Percentiles rank a stretch among this genome's conserved stretches.
Evolutionary conservation across 2,329 filamentous ascomycete genomes (phyloP).

Genomic region (Plenodomus biglobosus): DNA sequence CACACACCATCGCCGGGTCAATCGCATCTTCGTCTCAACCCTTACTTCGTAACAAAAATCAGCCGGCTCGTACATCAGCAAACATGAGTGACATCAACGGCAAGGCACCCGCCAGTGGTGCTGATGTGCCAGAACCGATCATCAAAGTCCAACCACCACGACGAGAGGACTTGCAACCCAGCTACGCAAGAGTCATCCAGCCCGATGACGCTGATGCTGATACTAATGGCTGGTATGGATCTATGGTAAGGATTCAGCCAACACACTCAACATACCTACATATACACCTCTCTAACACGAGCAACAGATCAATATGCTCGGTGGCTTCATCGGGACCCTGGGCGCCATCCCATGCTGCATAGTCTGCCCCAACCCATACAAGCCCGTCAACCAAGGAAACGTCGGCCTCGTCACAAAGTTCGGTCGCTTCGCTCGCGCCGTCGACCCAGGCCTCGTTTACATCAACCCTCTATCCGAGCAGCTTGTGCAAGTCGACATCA

Average conservation of each 20-base stretch:
- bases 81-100: constrained; percentile 41
- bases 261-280: background rate
- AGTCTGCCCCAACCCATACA: constrained; percentile 93
- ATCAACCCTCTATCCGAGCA: constrained; percentile 93
- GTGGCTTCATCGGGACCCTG: constrained; percentile 70
- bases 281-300: constrained; percentile 3
- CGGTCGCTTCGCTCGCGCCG: constrained; percentile 89
- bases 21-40: constrained; percentile 30
- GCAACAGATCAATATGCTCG: constrained; percentile 67
- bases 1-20: constrained; percentile 20
- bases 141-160: constrained; percentile 74
- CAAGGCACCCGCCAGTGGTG: constrained; percentile 37
- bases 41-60: constrained; percentile 17
- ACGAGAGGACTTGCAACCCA: constrained; percentile 80
- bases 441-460: constrained; percentile 95
- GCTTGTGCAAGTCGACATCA: constrained; percentile 92
- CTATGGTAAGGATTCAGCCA: constrained; percentile 55
- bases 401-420: constrained; percentile 96
- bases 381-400: constrained; percentile 86
- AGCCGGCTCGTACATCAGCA: constrained; percentile 12
- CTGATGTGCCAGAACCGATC: constrained; percentile 35
- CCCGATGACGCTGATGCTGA: constrained; percentile 66
- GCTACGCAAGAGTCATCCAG: constrained; percentile 69
- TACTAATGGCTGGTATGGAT: constrained; percentile 84
- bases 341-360: constrained; percentile 92